Conservation (phyloP, 768 basidiomycete genomes). For the Rhodocollybia butyracea region DNA sequence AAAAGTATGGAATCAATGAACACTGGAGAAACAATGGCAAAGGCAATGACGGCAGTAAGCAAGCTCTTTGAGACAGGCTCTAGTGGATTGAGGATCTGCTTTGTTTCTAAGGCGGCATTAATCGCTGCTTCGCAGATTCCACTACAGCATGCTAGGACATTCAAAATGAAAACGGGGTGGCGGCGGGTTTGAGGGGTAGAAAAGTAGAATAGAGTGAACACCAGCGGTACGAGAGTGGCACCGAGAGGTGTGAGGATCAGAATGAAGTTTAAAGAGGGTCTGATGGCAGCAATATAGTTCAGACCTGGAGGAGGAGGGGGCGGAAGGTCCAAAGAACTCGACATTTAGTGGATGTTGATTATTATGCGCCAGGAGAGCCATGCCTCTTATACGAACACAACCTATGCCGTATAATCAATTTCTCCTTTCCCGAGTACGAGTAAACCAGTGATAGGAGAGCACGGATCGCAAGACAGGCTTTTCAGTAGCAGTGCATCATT, state of each 20-base stretch:
- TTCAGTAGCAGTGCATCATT: no score
- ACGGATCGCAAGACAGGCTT: no score
- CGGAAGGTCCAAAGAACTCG: neutral
- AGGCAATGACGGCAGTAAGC: slow-evolving; percentile 17
- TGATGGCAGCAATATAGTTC: slow-evolving; percentile 15
- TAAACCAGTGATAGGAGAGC: no score
- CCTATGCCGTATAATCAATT: no score
- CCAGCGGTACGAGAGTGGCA: slow-evolving; percentile 18
- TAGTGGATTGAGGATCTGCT: slow-evolving; percentile 15
- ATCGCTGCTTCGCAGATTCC: slow-evolving; percentile 11
- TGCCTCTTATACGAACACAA: no score
- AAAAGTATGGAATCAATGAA: slow-evolving; percentile 36
- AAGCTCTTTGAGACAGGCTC: slow-evolving; percentile 13
- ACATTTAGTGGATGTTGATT: no score
- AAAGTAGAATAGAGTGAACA: slow-evolving; percentile 20
- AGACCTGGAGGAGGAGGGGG: slow-evolving; percentile 13
- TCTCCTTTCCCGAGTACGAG: no score
- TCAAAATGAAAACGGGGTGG: slow-evolving; percentile 22
- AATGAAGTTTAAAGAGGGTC: slow-evolving; percentile 19
- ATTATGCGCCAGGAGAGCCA: no score
- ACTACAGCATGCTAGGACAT: slow-evolving; percentile 17
- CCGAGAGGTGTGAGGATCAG: slow-evolving; percentile 28
- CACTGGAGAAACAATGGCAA: slow-evolving; percentile 27
- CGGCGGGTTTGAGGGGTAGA: slow-evolving; percentile 18
- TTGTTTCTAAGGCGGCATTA: neutral